Conservation (phyloP, 768 basidiomycete species). For the Fistulinella prunicolor region DNA sequence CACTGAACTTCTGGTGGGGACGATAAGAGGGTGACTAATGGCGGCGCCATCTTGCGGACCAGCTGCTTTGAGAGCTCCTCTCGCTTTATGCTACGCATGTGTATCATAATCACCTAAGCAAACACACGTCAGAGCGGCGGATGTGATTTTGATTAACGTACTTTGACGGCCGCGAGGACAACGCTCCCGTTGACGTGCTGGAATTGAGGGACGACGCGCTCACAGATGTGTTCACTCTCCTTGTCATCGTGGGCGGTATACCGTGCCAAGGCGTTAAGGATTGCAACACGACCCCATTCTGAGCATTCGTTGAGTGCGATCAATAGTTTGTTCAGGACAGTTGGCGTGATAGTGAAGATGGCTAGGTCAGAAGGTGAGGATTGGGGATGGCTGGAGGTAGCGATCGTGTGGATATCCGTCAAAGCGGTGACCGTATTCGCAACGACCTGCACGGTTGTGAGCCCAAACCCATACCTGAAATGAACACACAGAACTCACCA, state of each 20-base stretch:
- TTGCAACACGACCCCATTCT: slow-evolving; percentile 97
- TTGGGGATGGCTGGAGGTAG: slow-evolving; percentile 49
- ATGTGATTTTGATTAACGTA: slow-evolving; percentile 29
- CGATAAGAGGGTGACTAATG: slow-evolving; percentile 90
- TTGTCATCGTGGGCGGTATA: slow-evolving; percentile 85
- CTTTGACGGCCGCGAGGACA: slow-evolving; percentile 95
- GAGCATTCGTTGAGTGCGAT: slow-evolving; percentile 97
- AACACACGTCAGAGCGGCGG: neutral
- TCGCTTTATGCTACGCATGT: slow-evolving; percentile 77
- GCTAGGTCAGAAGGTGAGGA: slow-evolving; percentile 57
- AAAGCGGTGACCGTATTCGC: slow-evolving; percentile 94
- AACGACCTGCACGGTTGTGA: slow-evolving; percentile 66
- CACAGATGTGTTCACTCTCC: slow-evolving; percentile 98
- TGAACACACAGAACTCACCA: slow-evolving; percentile 53
- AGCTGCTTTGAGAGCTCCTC: slow-evolving; percentile 85
- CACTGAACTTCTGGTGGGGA: slow-evolving; percentile 98
- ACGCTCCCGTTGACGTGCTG: slow-evolving; percentile 97
- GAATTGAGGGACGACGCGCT: slow-evolving; percentile 96
- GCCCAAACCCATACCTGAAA: neutral
- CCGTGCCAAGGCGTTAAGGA: slow-evolving; percentile 80
- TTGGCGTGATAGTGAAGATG: slow-evolving; percentile 78
- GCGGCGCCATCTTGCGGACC: slow-evolving; percentile 96
- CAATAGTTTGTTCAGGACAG: slow-evolving; percentile 83
- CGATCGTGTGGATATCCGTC: slow-evolving; percentile 84
- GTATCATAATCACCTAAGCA: slow-evolving; percentile 91